phyloP scores from a whole-genome alignment of 345 rosid species.

The Sonneratia alba region DNA sequence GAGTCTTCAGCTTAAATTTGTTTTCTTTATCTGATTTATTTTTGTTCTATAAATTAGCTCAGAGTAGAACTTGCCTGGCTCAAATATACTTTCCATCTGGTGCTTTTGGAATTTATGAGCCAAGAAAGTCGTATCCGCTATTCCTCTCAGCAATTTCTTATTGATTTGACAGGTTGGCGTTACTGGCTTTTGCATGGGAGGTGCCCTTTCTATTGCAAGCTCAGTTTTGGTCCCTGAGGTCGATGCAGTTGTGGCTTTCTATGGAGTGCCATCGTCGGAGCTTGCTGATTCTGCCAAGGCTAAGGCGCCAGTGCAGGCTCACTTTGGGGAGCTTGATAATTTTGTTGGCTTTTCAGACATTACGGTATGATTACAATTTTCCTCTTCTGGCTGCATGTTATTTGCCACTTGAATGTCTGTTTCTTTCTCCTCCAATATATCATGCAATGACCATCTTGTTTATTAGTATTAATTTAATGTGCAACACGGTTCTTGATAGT shows the following conservation, averaged over 20 bases:
- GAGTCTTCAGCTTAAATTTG: not conserved
- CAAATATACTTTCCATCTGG: not conserved
- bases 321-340: constrained; percentile 85
- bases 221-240: constrained; percentile 82
- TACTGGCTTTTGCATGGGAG: constrained; percentile 93
- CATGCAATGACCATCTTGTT: not conserved
- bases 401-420: not conserved
- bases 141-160: not conserved
- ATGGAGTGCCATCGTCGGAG: constrained; percentile 70
- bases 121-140: not conserved
- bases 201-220: constrained; percentile 86
- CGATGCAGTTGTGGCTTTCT: constrained; percentile 86
- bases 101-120: not conserved
- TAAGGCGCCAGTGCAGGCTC: constrained; percentile 83
- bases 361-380: constrained; percentile 32
- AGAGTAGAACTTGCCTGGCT: not conserved
- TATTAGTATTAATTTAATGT: too few relatives aligned
- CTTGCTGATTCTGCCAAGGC: constrained; percentile 83
- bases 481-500: too few relatives aligned
- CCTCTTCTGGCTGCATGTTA: not conserved
- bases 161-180: constrained; percentile 66
- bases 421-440: not conserved
- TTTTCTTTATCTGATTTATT: not conserved
- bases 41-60: not conserved
- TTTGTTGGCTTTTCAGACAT: constrained; percentile 80